phyloP scores from a whole-genome alignment of 805 yeast species.

The Jamesozyma jinghongensis region DNA sequence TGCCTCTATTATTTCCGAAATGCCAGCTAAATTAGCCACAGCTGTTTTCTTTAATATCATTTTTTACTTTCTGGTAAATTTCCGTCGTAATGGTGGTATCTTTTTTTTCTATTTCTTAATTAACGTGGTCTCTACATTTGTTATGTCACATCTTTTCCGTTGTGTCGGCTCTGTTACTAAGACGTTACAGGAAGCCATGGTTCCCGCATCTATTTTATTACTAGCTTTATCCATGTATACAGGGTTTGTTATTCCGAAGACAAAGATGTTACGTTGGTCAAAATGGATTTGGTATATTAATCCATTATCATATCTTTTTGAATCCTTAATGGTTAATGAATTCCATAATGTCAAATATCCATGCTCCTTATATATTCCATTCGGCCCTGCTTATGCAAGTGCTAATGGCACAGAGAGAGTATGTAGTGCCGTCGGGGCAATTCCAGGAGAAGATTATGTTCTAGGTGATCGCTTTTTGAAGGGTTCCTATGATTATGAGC shows the following conservation, averaged over 20 bases:
- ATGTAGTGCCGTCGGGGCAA: slow-evolving; percentile 46
- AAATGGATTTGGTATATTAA: slow-evolving; percentile 38
- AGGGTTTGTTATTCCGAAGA: slow-evolving; percentile 38
- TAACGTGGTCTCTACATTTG: slow-evolving; percentile 35
- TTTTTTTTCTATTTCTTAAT: slow-evolving; percentile 46
- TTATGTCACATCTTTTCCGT: slow-evolving; percentile 47
- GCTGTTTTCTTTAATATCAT: slow-evolving; percentile 40
- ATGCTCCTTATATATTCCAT: slow-evolving; percentile 35
- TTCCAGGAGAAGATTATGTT: slow-evolving; percentile 38
- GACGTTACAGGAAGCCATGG: slow-evolving; percentile 36
- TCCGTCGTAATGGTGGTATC: slow-evolving; percentile 43
- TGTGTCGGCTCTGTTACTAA: slow-evolving; percentile 34
- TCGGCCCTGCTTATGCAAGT: slow-evolving; percentile 35
- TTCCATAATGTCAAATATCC: slow-evolving; percentile 31
- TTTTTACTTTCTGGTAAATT: slow-evolving; percentile 45
- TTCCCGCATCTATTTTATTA: slow-evolving; percentile 36
- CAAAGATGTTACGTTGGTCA: slow-evolving; percentile 39
- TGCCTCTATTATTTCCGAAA: slow-evolving; percentile 50
- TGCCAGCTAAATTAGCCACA: slow-evolving; percentile 42
- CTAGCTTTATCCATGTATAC: slow-evolving; percentile 33
- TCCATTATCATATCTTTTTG: slow-evolving; percentile 37
- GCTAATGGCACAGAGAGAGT: slow-evolving; percentile 23
- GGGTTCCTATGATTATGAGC: slow-evolving; percentile 34
- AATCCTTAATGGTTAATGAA: slow-evolving; percentile 38
- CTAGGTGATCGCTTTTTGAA: slow-evolving; percentile 39